A percentile compares a stretch with the other conserved stretches of the same genome.
Evolutionary conservation across 192 early-diverging fungal species (phyloP).

Genomic region (Piromyces sp.): DNA sequence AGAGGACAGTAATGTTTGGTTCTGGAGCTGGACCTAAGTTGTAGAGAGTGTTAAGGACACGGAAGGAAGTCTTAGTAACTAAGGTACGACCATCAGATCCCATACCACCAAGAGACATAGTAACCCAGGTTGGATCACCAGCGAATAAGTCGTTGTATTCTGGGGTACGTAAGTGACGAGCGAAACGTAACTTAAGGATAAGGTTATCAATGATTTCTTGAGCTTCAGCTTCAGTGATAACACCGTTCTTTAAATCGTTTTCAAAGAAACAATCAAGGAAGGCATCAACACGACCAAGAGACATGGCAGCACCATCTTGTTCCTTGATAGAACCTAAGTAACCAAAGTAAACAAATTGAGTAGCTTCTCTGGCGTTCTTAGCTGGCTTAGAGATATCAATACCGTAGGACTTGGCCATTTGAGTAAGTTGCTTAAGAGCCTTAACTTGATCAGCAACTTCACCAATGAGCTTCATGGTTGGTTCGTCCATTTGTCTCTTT

Average conservation of each 20-base stretch:
- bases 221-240: conserved; percentile 5
- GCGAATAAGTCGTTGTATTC: conserved; percentile 12
- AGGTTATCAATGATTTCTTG: conserved; percentile 10
- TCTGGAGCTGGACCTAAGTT: not conserved
- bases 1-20: conserved; percentile 10
- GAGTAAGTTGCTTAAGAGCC: conserved; percentile 5
- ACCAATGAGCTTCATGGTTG: conserved; percentile 6
- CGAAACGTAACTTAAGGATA: conserved; percentile 9
- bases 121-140: conserved; percentile 10
- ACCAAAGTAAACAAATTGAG: conserved; percentile 7
- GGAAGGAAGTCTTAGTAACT: conserved; percentile 9
- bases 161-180: conserved; percentile 6
- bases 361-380: conserved; percentile 8
- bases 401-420: conserved; percentile 9
- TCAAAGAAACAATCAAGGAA: conserved; percentile 9
- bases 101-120: conserved; percentile 7
- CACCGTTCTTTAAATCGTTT: conserved; percentile 6
- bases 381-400: conserved; percentile 8
- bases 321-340: conserved; percentile 11
- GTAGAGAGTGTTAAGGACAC: conserved; percentile 8
- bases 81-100: conserved; percentile 4
- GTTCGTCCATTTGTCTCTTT: conserved; percentile 1
- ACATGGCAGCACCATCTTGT: conserved; percentile 11
- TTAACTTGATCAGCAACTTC: conserved; percentile 6
- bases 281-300: conserved; percentile 9